Conservation (phyloP, 305 asterid genomes). For the Fraxinus latifolia region DNA sequence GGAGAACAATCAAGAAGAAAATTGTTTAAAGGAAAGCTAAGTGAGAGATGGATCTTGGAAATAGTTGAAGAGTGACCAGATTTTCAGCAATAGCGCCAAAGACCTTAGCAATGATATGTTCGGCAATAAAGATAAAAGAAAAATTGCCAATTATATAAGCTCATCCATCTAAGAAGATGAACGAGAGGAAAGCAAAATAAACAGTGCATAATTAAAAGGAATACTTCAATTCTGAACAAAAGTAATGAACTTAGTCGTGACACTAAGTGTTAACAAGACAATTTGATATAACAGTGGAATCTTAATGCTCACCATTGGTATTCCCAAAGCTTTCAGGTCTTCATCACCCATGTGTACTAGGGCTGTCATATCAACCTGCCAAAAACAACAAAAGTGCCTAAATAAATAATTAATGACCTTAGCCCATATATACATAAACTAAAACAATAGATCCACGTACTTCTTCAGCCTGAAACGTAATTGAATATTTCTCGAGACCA, state of each 20-base stretch:
- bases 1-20: background rate
- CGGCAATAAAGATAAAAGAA: background rate
- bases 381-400: constrained; percentile 15
- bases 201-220: background rate
- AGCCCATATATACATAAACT: constrained; percentile 1
- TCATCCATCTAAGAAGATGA: background rate
- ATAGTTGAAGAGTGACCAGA: constrained; percentile 1
- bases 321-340: constrained; percentile 94
- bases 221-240: constrained; percentile 9
- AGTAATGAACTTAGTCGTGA: background rate
- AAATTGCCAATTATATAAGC: background rate
- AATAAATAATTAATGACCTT: constrained; percentile 14
- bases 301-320: constrained; percentile 75
- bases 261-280: background rate
- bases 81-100: background rate
- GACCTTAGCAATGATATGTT: background rate
- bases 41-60: background rate
- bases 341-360: constrained; percentile 94
- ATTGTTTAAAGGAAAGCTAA: background rate
- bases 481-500: constrained; percentile 82
- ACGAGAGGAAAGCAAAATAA: background rate
- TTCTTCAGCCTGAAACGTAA: constrained; percentile 97
- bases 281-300: background rate
- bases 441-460: constrained; percentile 41
- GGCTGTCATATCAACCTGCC: constrained; percentile 94